Evolutionary conservation across 2,329 filamentous ascomycete species (phyloP), one percentile per base, ranked within the genome.

Genomic region (Nemania sp.): DNA sequence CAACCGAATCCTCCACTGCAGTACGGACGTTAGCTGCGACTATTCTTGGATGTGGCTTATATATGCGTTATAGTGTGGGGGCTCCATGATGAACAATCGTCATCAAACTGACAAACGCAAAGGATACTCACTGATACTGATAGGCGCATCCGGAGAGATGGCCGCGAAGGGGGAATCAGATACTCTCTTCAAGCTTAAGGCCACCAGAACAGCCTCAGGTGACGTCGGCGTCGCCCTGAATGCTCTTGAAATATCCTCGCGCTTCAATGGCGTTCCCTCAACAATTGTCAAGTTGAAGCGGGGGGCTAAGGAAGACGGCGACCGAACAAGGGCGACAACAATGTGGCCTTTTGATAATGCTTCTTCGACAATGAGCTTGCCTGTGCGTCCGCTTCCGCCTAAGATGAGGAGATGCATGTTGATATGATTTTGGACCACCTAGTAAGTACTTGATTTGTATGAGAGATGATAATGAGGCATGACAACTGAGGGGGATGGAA

Each of bases 101-200:
- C 1, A 3, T 31, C 28, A 23, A 24, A 19, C 20, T 3, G 24
- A 36, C 9, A 9, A 7, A 15, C 6, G 31, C 7, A 30, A 20
- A n/a, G 36, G 26, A 24, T 26, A 31, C 46, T 46, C 14, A 48
- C 47, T 77, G n/a, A 82, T 67, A 3, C 73, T 69, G 0, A 70
- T 69, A 0, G 77, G 74, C 0, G 73, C 70, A 14, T 75, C 70
- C 1, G 73, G 68, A 3, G 72, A 52, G 9, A 58, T 36, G 7
- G 61, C 68, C 1, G 79, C 66, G 61, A 82, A 81, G 3, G 77
- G 80, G 31, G 69, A 77, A 49, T 78, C 77, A 19, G 68, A 72
- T 6, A 66, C 67, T 28, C 79, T 74, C 5, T 72, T 71, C 1
- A 78, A 74, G 54, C 72, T 77, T 11, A 84, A 75, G 0, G 81